Conservation (phyloP, 2,329 filamentous ascomycete species). For the Epicoccum nigrum region DNA sequence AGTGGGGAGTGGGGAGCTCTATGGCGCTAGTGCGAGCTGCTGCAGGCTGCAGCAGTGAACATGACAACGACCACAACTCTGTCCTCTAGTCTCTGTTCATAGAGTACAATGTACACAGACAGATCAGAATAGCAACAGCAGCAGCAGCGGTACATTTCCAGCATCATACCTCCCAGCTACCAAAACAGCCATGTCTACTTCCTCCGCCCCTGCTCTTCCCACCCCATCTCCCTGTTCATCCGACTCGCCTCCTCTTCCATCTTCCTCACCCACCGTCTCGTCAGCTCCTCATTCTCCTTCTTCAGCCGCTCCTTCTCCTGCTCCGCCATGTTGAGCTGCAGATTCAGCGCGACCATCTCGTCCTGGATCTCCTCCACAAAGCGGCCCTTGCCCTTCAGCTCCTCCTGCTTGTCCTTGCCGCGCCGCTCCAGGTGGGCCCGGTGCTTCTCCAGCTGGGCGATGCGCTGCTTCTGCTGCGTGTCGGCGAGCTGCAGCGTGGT, state of each 20-base stretch:
- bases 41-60: conserved; percentile 8
- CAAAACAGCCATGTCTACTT: too few relatives aligned
- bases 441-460: conserved; percentile 68
- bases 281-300: conserved; percentile 84
- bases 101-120: too few relatives aligned
- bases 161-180: too few relatives aligned
- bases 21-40: conserved; percentile 4
- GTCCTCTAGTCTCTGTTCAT: too few relatives aligned
- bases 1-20: conserved; percentile 32
- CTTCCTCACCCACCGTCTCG: conserved; percentile 88
- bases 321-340: conserved; percentile 87
- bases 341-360: conserved; percentile 84
- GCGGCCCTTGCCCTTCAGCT: conserved; percentile 82
- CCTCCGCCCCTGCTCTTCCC: conserved; percentile 29
- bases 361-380: conserved; percentile 88
- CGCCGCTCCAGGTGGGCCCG: conserved; percentile 67
- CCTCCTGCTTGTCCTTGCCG: conserved; percentile 81
- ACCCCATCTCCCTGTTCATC: conserved; percentile 67
- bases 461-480: conserved; percentile 64
- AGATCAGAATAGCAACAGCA: too few relatives aligned
- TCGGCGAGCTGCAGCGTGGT: conserved; percentile 65
- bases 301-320: conserved; percentile 74
- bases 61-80: too few relatives aligned
- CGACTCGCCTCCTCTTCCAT: conserved; percentile 86
- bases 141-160: too few relatives aligned